Evolutionary conservation across 2,329 filamentous ascomycete species (phyloP).

Genomic region (Ceratocystiopsis brevicomis): DNA sequence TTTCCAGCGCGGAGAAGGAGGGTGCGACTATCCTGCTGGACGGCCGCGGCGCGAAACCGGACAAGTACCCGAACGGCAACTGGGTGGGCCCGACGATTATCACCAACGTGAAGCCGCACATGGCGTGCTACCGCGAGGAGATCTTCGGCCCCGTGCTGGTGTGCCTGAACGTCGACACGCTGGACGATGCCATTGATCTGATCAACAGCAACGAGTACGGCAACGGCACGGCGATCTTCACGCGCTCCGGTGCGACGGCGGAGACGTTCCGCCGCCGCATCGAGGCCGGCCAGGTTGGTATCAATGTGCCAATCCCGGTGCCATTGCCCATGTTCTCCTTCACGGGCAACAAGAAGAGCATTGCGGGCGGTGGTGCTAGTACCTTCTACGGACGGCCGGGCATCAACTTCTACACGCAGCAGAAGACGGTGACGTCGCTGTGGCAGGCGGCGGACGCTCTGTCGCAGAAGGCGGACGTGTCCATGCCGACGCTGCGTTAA

Average conservation of each 20-base stretch:
- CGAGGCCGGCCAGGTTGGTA: conserved; percentile 69
- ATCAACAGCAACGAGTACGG: conserved; percentile 80
- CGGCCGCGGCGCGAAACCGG: conserved; percentile 53
- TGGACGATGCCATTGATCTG: conserved; percentile 61
- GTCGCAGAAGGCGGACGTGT: conserved; percentile 64
- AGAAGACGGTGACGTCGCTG: conserved; percentile 89
- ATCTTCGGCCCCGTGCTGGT: conserved; percentile 76
- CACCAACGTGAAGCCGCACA: conserved; percentile 57
- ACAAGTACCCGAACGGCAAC: conserved; percentile 71
- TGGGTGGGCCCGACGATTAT: conserved; percentile 75
- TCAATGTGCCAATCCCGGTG: conserved; percentile 66
- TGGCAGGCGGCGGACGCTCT: conserved; percentile 79
- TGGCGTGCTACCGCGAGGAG: conserved; percentile 72
- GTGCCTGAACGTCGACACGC: conserved; percentile 57
- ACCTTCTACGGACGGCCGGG: conserved; percentile 93
- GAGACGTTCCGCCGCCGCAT: conserved; percentile 63
- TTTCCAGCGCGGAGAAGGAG: conserved; percentile 59
- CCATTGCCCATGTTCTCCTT: conserved; percentile 55
- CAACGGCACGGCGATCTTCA: conserved; percentile 76
- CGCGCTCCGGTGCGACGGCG: conserved; percentile 55
- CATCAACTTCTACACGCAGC: conserved; percentile 86
- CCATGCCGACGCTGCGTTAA: conserved; percentile 47
- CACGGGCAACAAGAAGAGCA: conserved; percentile 68
- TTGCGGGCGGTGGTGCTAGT: conserved; percentile 79
- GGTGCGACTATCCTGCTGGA: conserved; percentile 70